Evolutionary conservation across 768 basidiomycete genomes (phyloP).

Genomic region (Podaxis mareebaensis): DNA sequence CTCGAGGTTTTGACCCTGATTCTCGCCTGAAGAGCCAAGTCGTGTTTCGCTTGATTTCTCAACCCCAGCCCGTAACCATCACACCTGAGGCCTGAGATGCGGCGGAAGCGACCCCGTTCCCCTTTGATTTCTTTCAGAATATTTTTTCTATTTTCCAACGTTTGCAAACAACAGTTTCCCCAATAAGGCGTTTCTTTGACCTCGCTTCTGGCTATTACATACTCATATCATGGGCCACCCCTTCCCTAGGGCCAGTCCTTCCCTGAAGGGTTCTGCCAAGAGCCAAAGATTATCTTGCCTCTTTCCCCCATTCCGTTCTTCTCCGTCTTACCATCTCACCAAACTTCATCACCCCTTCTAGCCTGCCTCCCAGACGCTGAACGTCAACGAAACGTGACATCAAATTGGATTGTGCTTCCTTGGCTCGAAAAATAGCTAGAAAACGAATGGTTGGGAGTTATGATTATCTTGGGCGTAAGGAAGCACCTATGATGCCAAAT

Average conservation of each 20-base stretch:
- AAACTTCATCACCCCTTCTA: conserved; percentile 4
- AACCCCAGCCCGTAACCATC: conserved; percentile 7
- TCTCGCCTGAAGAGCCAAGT: neutral
- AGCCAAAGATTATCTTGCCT: neutral
- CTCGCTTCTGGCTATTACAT: neutral
- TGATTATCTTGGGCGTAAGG: neutral
- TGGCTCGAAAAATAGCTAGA: neutral
- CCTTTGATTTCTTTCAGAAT: neutral
- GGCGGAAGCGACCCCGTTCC: neutral
- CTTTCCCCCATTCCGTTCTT: conserved; percentile 2
- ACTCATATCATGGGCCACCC: neutral
- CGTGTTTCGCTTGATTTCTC: neutral
- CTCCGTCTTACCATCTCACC: neutral
- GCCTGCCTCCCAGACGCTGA: neutral
- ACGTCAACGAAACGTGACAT: conserved; percentile 9
- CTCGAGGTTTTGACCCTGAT: neutral
- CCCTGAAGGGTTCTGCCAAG: conserved; percentile 6
- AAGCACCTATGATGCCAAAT: neutral
- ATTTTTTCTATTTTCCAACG: neutral
- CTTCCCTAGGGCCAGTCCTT: neutral
- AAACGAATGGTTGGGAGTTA: conserved; percentile 2
- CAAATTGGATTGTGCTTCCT: neutral
- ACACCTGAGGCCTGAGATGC: neutral
- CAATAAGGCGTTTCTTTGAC: neutral
- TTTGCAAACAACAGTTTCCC: neutral